Evolutionary conservation across 2,329 filamentous ascomycete species (phyloP), one percentile per base, ranked within the genome.

Genomic region (Emmonsiellopsis sp.): DNA sequence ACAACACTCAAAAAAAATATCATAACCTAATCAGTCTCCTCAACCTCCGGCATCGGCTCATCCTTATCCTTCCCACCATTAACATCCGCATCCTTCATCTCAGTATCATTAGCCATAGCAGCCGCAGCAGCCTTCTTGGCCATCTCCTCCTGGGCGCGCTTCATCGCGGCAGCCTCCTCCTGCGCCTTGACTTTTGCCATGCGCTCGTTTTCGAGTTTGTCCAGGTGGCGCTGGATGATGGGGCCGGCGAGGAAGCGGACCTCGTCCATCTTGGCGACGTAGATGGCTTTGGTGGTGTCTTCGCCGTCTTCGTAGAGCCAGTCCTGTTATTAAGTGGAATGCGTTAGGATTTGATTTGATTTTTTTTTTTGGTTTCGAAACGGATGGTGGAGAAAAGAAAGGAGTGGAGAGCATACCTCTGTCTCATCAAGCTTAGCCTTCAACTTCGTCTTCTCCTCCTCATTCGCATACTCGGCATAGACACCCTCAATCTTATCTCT

Each of bases 251-350:
- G 81, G 61, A 88, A 83, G 62, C 89, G 87, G 71, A 98, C 90
- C 73, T 98, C 93, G 59, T 97, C 93, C 72, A 93, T 85, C 83
- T 97, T 98, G 74, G 89, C 82, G 57, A 94, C 77, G 75, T 98
- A 98, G 66, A 93, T 82, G 52, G 87, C 90, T 80, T 97, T 97
- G 66, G 87, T 87, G 61, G 90, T 83, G 70, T 98, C 93, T 59
- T 96, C 91, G 56, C 93, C 93, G 53, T 97, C 93, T 52, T 96
- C 92, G 73, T 97, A 97, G 57, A 98, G 80, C 93, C 93, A 98
- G 69, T 98, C 91, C 92, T 97, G 59, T 1, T 50, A 30, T 1
- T 1, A 8, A 13, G 4, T 26, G 50, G 32, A 51, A 15, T 42
- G 20, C 13, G 9, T n/a, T 15, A 32, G 16, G 31, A 11, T 45